Conservation (phyloP, 1,284 basidiomycete genomes). For the Puccinia novopanici region DNA sequence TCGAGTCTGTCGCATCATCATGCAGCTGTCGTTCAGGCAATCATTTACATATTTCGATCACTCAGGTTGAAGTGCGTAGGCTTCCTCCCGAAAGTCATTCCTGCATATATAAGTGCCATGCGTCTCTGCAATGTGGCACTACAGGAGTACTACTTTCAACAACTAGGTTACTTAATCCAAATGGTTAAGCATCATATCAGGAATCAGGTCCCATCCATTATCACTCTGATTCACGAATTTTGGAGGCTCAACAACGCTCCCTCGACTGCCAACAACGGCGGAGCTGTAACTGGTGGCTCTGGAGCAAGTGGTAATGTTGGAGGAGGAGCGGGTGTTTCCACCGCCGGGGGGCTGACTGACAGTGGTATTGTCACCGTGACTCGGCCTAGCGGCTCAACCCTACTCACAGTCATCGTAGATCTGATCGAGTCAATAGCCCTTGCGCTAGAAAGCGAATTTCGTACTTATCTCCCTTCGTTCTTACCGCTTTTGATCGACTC, state of each 20-base stretch:
- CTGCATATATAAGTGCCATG: conserved; percentile 89
- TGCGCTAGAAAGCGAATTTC: conserved; percentile 95
- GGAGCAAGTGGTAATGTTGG: conserved; percentile 14
- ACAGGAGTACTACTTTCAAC: conserved; percentile 93
- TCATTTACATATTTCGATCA: conserved; percentile 99
- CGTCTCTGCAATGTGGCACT: conserved; percentile 74
- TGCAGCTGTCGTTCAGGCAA: conserved; percentile 86
- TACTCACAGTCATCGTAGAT: conserved; percentile 90
- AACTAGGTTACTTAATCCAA: conserved; percentile 89
- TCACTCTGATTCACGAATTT: conserved; percentile 78
- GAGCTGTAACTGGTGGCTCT: conserved; percentile 19
- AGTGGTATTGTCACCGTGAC: conserved; percentile 47
- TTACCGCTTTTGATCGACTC: conserved; percentile 84
- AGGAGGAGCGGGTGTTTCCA: conserved; percentile 22
- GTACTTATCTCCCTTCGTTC: conserved; percentile 90
- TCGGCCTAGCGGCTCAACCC: conserved; percentile 66
- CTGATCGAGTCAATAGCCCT: conserved; percentile 93
- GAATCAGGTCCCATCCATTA: conserved; percentile 81
- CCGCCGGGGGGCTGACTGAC: conserved; percentile 31
- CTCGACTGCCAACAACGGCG: conserved; percentile 10
- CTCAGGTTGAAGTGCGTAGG: conserved; percentile 94
- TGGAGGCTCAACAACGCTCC: conserved; percentile 66
- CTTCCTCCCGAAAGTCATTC: conserved; percentile 93
- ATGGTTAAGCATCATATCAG: conserved; percentile 98
- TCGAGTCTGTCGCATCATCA: conserved; percentile 81